A percentile compares a stretch with the other conserved stretches of the same genome.
Evolutionary conservation across 768 basidiomycete species (phyloP).

Genomic region (Agaricus subrufescens): DNA sequence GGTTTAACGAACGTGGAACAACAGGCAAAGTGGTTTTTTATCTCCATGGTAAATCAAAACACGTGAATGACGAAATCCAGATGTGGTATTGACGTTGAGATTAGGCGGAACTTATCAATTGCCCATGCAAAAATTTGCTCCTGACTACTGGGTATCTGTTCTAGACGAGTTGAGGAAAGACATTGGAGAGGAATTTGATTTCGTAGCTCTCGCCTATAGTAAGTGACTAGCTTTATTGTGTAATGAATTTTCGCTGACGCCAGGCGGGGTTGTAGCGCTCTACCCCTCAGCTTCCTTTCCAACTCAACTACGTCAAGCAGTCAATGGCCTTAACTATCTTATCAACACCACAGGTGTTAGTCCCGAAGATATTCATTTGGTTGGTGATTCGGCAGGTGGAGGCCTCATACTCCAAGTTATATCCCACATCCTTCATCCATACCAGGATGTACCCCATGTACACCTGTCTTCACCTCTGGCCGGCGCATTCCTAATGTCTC

Average conservation of each 20-base stretch:
- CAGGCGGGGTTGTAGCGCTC: constrained; percentile 18
- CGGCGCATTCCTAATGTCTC: constrained; percentile 33
- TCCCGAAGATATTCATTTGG: constrained; percentile 27
- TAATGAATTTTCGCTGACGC: not conserved
- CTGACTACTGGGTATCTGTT: constrained; percentile 26
- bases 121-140: constrained; percentile 15
- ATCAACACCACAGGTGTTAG: constrained; percentile 20
- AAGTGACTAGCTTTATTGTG: constrained; percentile 4
- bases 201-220: constrained; percentile 30
- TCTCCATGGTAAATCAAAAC: constrained; percentile 21
- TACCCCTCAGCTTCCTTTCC: constrained; percentile 31
- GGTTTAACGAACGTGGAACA: constrained; percentile 25
- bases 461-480: constrained; percentile 19
- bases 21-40: constrained; percentile 28
- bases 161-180: constrained; percentile 19
- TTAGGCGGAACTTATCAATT: constrained; percentile 28
- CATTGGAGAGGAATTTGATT: constrained; percentile 17
- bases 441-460: constrained; percentile 20
- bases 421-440: constrained; percentile 32
- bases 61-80: not conserved
- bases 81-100: not conserved
- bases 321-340: constrained; percentile 27
- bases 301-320: constrained; percentile 26
- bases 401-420: constrained; percentile 31
- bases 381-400: constrained; percentile 37